Evolutionary conservation across 441 rosid species (phyloP), one percentile per base, ranked within the genome.

Genomic region (Eruca vesicaria): DNA sequence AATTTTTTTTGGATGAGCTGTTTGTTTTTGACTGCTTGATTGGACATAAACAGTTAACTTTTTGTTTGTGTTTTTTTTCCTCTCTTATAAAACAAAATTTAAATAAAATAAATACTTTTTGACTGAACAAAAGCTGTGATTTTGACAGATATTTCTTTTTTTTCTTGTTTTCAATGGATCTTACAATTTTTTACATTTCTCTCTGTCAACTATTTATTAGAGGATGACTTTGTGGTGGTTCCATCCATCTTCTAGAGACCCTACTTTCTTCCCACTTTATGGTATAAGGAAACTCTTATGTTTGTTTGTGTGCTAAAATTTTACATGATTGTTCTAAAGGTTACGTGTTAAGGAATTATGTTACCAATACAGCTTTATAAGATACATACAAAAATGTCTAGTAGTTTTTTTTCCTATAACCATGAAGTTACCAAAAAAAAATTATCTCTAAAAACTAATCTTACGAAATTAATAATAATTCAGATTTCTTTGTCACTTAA

Each of bases 1-100:
- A 50, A 56, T 66, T 66, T 55, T 15, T 16, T n/a, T n/a, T n/a
- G n/a, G 58, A 78, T 78, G 77, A 78, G 78, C 74, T 78, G 81
- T n/a, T 72, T 76, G 2, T 0, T 70, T 48, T 65, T 76, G 67
- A 76, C 72, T 70, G 68, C 67, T 65, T 33, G 63, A 23, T 70
- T 76, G 55, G 75, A 57, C 67, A 21, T 23, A 69, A 19, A 15
- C 53, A 45, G 53, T 45, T 45, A 7, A 16, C 10, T 7, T 15
- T n/a, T n/a, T 48, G 20, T 48, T 16, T 28, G 11, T 9, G 23
- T 53, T 19, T 11, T 53, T 21, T 53, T 29, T 31, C 5, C 29
- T 8, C 7, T 29, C 9, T 4, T 32, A n/a, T 26, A 1, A 4
- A n/a, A n/a, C n/a, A n/a, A n/a, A n/a, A n/a, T n/a, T n/a, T n/a